These are phyloP conservation scores for Bruguiera gymnorhiza DNA, from an alignment of 345 rosid genomes.

Conservation along the genomic window DNA sequence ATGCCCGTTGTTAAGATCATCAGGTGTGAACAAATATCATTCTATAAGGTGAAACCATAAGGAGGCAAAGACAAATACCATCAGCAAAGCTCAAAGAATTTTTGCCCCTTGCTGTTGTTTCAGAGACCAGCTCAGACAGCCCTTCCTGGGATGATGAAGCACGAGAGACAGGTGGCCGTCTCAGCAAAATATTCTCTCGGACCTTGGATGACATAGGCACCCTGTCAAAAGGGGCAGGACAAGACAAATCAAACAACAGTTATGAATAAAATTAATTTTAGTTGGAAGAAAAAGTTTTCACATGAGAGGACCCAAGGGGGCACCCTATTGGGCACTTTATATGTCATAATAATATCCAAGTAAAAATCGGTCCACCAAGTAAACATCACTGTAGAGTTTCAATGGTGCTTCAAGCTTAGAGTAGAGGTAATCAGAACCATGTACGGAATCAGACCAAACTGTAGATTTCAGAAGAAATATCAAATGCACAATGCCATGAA, in stretches of 20 bases:
- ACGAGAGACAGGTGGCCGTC: constrained; percentile 20
- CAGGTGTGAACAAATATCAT: not conserved
- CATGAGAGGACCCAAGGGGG: too few species aligned
- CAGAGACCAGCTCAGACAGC: constrained; percentile 20
- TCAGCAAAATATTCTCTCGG: constrained; percentile 22
- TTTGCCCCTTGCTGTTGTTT: constrained; percentile 3
- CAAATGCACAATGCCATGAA: not conserved
- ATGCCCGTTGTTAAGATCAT: not conserved
- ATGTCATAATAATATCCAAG: too few species aligned
- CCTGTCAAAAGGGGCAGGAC: constrained; percentile 5
- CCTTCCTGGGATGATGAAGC: constrained; percentile 22
- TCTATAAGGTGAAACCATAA: not conserved
- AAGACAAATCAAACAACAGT: not conserved
- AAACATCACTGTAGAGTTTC: too few species aligned
- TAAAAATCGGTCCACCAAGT: too few species aligned
- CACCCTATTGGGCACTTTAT: too few species aligned
- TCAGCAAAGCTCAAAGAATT: constrained; percentile 9
- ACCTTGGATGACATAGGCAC: constrained; percentile 10
- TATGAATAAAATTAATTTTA: too few species aligned
- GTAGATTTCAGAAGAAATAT: not conserved
- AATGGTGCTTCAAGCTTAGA: too few species aligned
- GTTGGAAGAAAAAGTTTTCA: too few species aligned
- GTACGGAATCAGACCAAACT: too few species aligned
- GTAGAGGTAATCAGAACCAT: too few species aligned
- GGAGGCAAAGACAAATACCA: constrained; percentile 8